Conservation (phyloP, 805 yeast species). For the Kodamaea kaohsiungensis region DNA sequence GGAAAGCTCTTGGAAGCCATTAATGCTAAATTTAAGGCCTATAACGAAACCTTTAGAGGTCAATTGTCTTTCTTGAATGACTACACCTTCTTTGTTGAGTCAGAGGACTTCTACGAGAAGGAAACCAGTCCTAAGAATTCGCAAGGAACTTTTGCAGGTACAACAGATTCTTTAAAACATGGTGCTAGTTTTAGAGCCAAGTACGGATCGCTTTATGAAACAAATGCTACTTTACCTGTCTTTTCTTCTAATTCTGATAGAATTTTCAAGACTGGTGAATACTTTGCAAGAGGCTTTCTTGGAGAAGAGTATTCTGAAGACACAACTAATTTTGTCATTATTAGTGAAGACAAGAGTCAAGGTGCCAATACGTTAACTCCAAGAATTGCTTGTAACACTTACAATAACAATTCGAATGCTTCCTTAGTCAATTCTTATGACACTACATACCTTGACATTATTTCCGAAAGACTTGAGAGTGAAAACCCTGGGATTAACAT, state of each 20-base stretch:
- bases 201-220: constrained; percentile 49
- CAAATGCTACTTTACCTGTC: constrained; percentile 42
- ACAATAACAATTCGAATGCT: constrained; percentile 14
- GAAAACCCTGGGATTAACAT: constrained; percentile 57
- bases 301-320: constrained; percentile 41
- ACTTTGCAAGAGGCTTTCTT: constrained; percentile 63
- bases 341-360: constrained; percentile 46
- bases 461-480: constrained; percentile 55
- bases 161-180: constrained; percentile 46
- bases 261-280: constrained; percentile 52
- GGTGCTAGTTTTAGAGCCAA: constrained; percentile 52
- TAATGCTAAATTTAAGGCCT: constrained; percentile 20
- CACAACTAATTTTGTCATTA: constrained; percentile 35
- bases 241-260: constrained; percentile 59
- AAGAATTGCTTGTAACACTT: constrained; percentile 23
- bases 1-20: constrained; percentile 31
- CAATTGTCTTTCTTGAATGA: constrained; percentile 56
- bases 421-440: constrained; percentile 28
- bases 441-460: constrained; percentile 48
- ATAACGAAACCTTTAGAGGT: constrained; percentile 42
- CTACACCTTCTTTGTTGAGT: constrained; percentile 50
- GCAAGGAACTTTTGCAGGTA: constrained; percentile 52
- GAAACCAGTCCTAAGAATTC: constrained; percentile 51
- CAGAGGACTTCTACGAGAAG: constrained; percentile 44
- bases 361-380: constrained; percentile 45